These are phyloP conservation scores for Lojkania enalia DNA, from an alignment of 2,329 filamentous ascomycete species.

Conservation along the genomic window DNA sequence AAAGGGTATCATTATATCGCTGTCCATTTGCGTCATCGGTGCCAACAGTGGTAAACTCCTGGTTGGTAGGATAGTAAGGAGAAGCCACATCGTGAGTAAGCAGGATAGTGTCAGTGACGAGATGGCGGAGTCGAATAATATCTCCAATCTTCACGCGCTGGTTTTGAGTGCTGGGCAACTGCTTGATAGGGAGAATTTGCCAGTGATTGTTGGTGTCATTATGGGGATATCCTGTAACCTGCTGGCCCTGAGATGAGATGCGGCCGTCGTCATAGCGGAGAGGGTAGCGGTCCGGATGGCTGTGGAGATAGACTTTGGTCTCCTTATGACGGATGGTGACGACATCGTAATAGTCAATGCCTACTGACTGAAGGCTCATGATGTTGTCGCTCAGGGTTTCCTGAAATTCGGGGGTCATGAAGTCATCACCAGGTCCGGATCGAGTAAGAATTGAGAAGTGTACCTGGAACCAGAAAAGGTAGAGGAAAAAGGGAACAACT, in stretches of 20 bases:
- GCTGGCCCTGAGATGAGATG: slow-evolving; percentile 94
- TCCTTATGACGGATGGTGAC: slow-evolving; percentile 95
- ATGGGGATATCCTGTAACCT: slow-evolving; percentile 96
- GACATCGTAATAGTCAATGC: slow-evolving; percentile 86
- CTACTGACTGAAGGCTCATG: slow-evolving; percentile 84
- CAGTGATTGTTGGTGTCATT: slow-evolving; percentile 99
- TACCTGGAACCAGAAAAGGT: slow-evolving; percentile 99
- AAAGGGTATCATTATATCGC: slow-evolving; percentile 85
- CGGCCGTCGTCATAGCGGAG: slow-evolving; percentile 96
- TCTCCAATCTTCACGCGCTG: slow-evolving; percentile 80
- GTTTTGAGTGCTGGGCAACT: slow-evolving; percentile 56
- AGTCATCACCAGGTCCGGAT: slow-evolving; percentile 95
- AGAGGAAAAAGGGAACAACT: slow-evolving; percentile 92
- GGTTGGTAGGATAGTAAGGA: slow-evolving; percentile 94
- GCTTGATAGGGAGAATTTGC: slow-evolving; percentile 77
- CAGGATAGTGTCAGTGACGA: slow-evolving; percentile 82
- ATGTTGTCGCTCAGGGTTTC: slow-evolving; percentile 93
- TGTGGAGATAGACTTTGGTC: slow-evolving; percentile 94
- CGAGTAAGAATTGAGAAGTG: slow-evolving; percentile 88
- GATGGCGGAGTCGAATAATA: slow-evolving; percentile 80
- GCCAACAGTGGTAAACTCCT: slow-evolving; percentile 89
- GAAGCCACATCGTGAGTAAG: slow-evolving; percentile 97
- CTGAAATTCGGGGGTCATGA: slow-evolving; percentile 98
- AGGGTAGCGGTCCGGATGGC: slow-evolving; percentile 85
- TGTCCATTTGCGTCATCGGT: slow-evolving; percentile 71